A percentile compares a stretch with the other conserved stretches of the same genome.
These are phyloP conservation scores for Lactifluus hygrophoroides DNA, from an alignment of 768 basidiomycete genomes.

Conservation along the genomic window DNA sequence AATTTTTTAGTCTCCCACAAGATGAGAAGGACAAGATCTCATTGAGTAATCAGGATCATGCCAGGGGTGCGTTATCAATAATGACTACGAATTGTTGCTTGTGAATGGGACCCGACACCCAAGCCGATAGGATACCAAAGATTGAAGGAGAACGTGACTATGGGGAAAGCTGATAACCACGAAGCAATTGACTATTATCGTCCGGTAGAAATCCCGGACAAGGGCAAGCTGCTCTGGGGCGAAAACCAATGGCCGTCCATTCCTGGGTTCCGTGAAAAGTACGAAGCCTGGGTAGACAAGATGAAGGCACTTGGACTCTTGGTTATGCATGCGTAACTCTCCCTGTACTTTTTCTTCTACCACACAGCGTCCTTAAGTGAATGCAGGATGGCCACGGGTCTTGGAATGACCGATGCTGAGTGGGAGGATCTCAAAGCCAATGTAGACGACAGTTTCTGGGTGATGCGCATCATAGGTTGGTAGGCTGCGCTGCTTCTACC, in stretches of 20 bases:
- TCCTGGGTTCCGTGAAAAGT: conserved; percentile 48
- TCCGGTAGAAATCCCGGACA: conserved; percentile 63
- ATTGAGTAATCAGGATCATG: conserved; percentile 58
- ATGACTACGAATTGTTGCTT: neutral
- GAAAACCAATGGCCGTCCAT: conserved; percentile 82
- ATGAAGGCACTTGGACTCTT: conserved; percentile 78
- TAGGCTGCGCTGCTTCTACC: neutral
- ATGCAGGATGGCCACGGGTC: conserved; percentile 68
- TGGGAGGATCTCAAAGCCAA: conserved; percentile 58
- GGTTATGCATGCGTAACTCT: conserved; percentile 71
- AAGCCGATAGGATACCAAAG: conserved; percentile 58
- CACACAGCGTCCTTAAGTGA: neutral
- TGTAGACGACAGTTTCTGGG: conserved; percentile 86
- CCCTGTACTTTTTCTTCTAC: neutral
- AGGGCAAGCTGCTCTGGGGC: conserved; percentile 65
- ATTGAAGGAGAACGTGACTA: conserved; percentile 79
- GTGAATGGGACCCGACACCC: neutral
- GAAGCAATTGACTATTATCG: conserved; percentile 80
- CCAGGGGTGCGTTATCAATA: conserved; percentile 51
- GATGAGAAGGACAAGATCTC: conserved; percentile 55
- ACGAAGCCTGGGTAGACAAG: conserved; percentile 71
- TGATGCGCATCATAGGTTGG: conserved; percentile 73
- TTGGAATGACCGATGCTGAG: conserved; percentile 65
- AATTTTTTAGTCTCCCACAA: conserved; percentile 67
- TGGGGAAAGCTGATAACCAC: conserved; percentile 76